Evolutionary conservation across 306 rosid genomes (phyloP).

Genomic region (Cotoneaster glaucophyllus): DNA sequence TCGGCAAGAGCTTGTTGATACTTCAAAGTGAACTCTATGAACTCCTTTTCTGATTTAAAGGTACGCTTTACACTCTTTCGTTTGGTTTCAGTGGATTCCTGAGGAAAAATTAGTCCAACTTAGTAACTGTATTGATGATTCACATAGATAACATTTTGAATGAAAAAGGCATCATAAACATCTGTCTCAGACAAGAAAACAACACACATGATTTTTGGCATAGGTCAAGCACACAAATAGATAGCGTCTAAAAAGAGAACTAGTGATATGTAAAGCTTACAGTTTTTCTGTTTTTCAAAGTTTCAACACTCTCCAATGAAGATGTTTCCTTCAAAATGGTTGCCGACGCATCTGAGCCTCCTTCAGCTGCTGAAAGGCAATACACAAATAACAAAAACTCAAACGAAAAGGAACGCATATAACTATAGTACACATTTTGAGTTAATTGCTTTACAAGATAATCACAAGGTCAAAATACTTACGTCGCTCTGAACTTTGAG

Average conservation of each 20-base stretch:
- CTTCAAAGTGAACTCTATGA: slow-evolving; percentile 76
- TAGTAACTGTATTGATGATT: background rate
- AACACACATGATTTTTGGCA: background rate
- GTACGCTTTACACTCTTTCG: slow-evolving; percentile 71
- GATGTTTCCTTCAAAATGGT: slow-evolving; percentile 32
- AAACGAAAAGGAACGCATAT: slow-evolving; percentile 14
- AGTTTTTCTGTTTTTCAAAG: slow-evolving; percentile 54
- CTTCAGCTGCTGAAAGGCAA: slow-evolving; percentile 42
- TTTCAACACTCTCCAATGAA: slow-evolving; percentile 32
- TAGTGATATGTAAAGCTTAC: slow-evolving; percentile 39
- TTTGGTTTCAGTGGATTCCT: slow-evolving; percentile 72
- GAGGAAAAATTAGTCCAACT: slow-evolving; percentile 10
- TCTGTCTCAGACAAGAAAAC: background rate
- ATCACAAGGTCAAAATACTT: slow-evolving; percentile 29
- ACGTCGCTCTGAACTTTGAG: slow-evolving; percentile 50
- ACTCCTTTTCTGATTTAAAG: slow-evolving; percentile 84
- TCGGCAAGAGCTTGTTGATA: slow-evolving; percentile 84
- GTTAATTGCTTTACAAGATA: background rate
- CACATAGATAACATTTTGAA: background rate
- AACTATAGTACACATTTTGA: background rate
- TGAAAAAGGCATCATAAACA: background rate
- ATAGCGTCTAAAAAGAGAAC: slow-evolving; percentile 4
- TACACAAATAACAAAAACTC: too few relatives aligned
- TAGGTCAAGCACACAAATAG: background rate
- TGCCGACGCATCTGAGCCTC: slow-evolving; percentile 33